A percentile compares a stretch with the other conserved stretches of the same genome.
Evolutionary conservation across 2,329 filamentous ascomycete species (phyloP).

Genomic region (Beauveria asiatica): DNA sequence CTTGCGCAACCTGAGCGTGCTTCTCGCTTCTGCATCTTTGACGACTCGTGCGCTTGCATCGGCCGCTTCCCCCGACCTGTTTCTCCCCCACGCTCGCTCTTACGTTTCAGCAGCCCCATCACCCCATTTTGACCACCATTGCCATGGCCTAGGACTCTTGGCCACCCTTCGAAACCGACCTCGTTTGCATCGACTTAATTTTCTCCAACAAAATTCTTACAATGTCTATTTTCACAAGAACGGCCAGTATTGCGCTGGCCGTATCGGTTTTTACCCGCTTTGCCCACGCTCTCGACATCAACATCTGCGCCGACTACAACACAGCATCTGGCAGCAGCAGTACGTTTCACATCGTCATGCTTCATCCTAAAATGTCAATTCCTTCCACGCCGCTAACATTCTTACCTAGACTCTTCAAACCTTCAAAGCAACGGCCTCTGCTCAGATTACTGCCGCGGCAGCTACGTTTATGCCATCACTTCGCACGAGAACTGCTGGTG

Average conservation of each 20-base stretch:
- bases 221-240: conserved; percentile 18
- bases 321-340: conserved; percentile 25
- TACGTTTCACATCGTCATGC: conserved; percentile 16
- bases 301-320: conserved; percentile 30
- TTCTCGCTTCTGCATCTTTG: neutral
- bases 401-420: neutral
- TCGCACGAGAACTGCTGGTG: conserved; percentile 65
- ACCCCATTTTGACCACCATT: neutral
- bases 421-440: conserved; percentile 51
- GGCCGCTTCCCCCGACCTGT: neutral
- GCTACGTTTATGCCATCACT: conserved; percentile 61
- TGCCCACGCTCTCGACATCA: conserved; percentile 20
- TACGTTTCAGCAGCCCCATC: neutral
- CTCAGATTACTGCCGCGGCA: conserved; percentile 44
- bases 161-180: neutral
- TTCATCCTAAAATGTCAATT: neutral
- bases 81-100: neutral
- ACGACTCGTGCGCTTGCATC: neutral
- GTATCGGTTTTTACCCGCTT: conserved; percentile 18
- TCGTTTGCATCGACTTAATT: neutral
- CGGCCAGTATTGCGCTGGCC: conserved; percentile 17
- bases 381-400: neutral
- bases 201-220: conserved; percentile 2
- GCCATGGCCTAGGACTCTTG: conserved; percentile 3
- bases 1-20: neutral